These are phyloP conservation scores for Glomus cerebriforme DNA, from an alignment of 192 early-diverging fungal genomes.

Conservation along the genomic window DNA sequence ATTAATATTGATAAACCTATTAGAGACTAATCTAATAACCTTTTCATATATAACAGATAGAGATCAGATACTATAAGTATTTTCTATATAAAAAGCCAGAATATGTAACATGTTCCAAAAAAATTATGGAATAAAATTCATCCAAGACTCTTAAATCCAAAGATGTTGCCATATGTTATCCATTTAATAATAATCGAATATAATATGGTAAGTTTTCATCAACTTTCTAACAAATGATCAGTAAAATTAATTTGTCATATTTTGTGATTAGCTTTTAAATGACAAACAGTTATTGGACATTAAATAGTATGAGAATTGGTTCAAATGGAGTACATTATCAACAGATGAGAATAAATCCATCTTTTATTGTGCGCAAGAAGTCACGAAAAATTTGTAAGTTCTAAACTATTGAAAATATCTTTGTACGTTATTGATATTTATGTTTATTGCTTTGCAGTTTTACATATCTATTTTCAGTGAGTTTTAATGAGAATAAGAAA, in stretches of 20 bases:
- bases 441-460: conserved; percentile 17
- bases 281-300: conserved; percentile 11
- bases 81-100: conserved; percentile 9
- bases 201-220: background rate
- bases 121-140: conserved; percentile 10
- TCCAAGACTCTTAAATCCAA: conserved; percentile 5
- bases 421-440: background rate
- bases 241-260: conserved; percentile 16
- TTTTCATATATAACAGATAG: conserved; percentile 11
- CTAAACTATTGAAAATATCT: conserved; percentile 8
- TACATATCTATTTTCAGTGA: conserved; percentile 11
- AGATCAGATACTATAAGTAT: conserved; percentile 11
- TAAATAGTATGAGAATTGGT: conserved; percentile 5
- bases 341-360: conserved; percentile 12
- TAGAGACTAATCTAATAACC: background rate
- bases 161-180: background rate
- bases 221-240: background rate
- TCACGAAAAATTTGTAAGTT: conserved; percentile 25
- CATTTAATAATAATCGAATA: background rate
- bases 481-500: conserved; percentile 24
- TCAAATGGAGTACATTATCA: background rate
- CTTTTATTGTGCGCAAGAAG: conserved; percentile 6
- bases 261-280: conserved; percentile 20
- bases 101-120: conserved; percentile 22
- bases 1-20: background rate